Base-by-base conservation (phyloP, 139 green algal genomes). In the Micractinium conductrix region DNA sequence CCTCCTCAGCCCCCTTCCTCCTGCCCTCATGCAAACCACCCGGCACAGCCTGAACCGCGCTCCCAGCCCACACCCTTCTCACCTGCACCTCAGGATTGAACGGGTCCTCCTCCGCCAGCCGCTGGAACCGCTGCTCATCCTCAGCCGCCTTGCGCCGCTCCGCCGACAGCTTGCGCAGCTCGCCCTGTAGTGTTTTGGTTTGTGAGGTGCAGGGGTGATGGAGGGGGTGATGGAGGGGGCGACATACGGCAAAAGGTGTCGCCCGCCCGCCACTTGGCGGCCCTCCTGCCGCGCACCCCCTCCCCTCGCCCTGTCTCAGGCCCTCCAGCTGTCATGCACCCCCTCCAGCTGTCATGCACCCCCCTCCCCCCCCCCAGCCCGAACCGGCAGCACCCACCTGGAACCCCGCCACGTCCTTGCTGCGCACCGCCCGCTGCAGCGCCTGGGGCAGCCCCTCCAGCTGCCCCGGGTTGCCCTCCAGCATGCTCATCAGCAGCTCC, bases 31-130 rank as follows among this genome's bases (percentile, higher is more conserved):
- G n/a, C n/a, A n/a, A n/a, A n/a, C n/a, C n/a, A n/a, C n/a, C n/a
- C n/a, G n/a, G n/a, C n/a, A n/a, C n/a, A n/a, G n/a, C n/a, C n/a
- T n/a, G n/a, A n/a, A n/a, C n/a, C n/a, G 58, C 58, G 6, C 58
- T 35, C 58, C 58, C 58, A 35, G 21, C 21, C 58, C 14, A 30
- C 58, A 35, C 58, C 9, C 14, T 74, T 30, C 63, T 62, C 38
- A 74, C 67, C 92, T 99, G 96, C 33, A 93, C 92, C 63, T 98
- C 97, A 0, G 90, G 53, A 82, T 98, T 93, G 80, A 99, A 97
- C 8, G 96, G 96, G 84, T 99, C 96, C 35, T 91, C 92, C 30
- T 89, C 90, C 71, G 95, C 83, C 78, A 97, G 22, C 50, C 69
- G n/a, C n/a, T 40, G 35, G n/a, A 90, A 87, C 26, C 74, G 43